Evolutionary conservation across 2,329 filamentous ascomycete species (phyloP).

Genomic region (Trichoderma oligosporum): DNA sequence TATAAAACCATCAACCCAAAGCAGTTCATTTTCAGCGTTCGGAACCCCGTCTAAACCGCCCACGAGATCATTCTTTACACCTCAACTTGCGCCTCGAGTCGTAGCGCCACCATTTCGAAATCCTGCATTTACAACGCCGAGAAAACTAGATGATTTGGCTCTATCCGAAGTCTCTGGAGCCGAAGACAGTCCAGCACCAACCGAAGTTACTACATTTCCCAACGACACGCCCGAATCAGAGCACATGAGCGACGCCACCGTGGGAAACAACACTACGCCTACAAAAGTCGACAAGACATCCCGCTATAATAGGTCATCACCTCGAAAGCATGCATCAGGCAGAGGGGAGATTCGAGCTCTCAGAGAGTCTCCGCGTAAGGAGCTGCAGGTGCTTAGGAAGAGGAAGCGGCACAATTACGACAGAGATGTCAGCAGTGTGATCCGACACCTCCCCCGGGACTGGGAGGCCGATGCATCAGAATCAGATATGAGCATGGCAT

Average conservation of each 20-base stretch:
- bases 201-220: conserved; percentile 52
- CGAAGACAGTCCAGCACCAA: conserved; percentile 58
- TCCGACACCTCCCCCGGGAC: conserved; percentile 40
- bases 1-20: conserved; percentile 33
- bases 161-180: conserved; percentile 55
- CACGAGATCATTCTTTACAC: conserved; percentile 46
- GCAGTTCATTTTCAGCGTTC: conserved; percentile 36
- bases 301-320: conserved; percentile 41
- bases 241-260: conserved; percentile 40
- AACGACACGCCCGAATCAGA: conserved; percentile 53
- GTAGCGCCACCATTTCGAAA: conserved; percentile 56
- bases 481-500: conserved; percentile 39
- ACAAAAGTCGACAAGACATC: conserved; percentile 44
- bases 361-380: conserved; percentile 32
- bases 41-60: conserved; percentile 43
- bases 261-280: conserved; percentile 45
- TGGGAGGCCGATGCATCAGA: conserved; percentile 48
- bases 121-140: conserved; percentile 61
- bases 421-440: conserved; percentile 50
- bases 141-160: conserved; percentile 51
- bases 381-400: conserved; percentile 43
- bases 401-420: conserved; percentile 51
- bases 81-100: conserved; percentile 40
- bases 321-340: conserved; percentile 48
- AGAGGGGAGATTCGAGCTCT: conserved; percentile 60